Evolutionary conservation across 2,329 filamentous ascomycete species (phyloP).

Genomic region (Trichoderma semiorbis): DNA sequence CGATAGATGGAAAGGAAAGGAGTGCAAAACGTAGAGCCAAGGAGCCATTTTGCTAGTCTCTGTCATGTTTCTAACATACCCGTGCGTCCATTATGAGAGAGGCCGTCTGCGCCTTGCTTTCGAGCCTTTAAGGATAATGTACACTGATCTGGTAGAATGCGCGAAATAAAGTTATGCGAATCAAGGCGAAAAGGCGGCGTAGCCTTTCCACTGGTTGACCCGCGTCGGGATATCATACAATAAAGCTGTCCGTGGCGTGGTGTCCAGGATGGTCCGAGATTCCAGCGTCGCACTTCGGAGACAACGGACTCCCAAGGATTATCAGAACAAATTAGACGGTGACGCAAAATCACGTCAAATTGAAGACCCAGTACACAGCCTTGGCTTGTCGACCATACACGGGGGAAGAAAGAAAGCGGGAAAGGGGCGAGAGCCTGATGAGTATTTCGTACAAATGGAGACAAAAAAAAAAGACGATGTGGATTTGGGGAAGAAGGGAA

Average conservation of each 20-base stretch:
- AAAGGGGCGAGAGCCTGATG: background rate
- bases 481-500: background rate
- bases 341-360: constrained; percentile 13
- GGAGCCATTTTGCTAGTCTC: background rate
- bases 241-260: background rate
- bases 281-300: constrained; percentile 3
- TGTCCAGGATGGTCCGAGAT: constrained; percentile 2
- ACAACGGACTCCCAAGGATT: constrained; percentile 6
- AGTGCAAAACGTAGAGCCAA: background rate
- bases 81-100: constrained; percentile 34
- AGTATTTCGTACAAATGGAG: constrained; percentile 12
- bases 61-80: constrained; percentile 27
- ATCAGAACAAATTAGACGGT: constrained; percentile 6
- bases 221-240: constrained; percentile 22
- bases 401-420: background rate
- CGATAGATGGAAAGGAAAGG: background rate
- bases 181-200: constrained; percentile 13
- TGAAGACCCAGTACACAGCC: constrained; percentile 1
- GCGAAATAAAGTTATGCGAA: constrained; percentile 22
- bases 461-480: constrained; percentile 11
- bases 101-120: constrained; percentile 21
- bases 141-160: constrained; percentile 22
- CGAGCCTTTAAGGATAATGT: constrained; percentile 19
- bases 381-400: constrained; percentile 3
- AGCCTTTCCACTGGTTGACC: constrained; percentile 5